phyloP scores from a whole-genome alignment of 225 moss, liverwort and hornwort genomes.

The Climacium dendroides region DNA sequence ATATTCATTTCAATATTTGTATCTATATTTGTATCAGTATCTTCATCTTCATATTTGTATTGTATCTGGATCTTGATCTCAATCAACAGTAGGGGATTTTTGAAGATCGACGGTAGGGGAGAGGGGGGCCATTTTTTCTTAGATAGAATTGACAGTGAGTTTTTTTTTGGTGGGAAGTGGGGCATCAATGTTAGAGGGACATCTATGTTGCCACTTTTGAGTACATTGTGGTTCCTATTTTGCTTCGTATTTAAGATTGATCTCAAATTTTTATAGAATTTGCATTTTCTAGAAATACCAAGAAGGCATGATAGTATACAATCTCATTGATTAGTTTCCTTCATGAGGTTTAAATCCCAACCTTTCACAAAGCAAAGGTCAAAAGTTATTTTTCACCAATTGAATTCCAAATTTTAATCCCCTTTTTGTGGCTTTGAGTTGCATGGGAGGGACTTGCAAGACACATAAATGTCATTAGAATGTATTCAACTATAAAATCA shows the following conservation, averaged over 20 bases:
- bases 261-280: neutral
- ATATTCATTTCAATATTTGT: too few relatives aligned
- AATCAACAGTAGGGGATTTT: too few relatives aligned
- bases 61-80: too few relatives aligned
- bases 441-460: neutral
- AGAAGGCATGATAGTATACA: neutral
- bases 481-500: neutral
- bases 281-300: neutral
- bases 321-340: neutral
- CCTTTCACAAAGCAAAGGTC: neutral
- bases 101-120: too few relatives aligned
- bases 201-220: too few relatives aligned
- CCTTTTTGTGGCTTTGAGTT: neutral
- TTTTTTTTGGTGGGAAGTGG: too few relatives aligned
- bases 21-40: too few relatives aligned
- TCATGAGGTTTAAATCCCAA: neutral
- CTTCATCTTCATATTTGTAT: too few relatives aligned
- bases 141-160: too few relatives aligned
- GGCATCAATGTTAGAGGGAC: too few relatives aligned
- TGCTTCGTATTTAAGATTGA: neutral
- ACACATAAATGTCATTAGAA: neutral
- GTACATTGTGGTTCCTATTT: too few relatives aligned
- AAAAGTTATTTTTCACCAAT: neutral
- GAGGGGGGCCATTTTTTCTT: too few relatives aligned
- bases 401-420: neutral